Evolutionary conservation across 1,284 basidiomycete species (phyloP).

Genomic region (Boletellus sp.): DNA sequence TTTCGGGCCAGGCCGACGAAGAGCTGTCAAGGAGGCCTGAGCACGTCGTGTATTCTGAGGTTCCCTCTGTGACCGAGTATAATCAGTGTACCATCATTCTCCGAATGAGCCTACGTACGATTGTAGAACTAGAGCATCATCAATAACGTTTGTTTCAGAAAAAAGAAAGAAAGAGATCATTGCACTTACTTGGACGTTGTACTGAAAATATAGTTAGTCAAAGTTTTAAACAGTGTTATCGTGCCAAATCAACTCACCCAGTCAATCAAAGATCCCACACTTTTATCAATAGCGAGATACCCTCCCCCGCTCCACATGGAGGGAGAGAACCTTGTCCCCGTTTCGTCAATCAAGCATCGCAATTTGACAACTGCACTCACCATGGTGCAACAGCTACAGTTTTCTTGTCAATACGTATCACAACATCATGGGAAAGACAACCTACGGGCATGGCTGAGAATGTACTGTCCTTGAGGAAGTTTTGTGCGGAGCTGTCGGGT

Average conservation of each 20-base stretch:
- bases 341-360: neutral
- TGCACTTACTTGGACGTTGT: slow-evolving; percentile 42
- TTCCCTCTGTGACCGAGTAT: slow-evolving; percentile 37
- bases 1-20: slow-evolving; percentile 40
- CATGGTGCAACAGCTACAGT: slow-evolving; percentile 28
- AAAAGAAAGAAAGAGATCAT: neutral
- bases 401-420: slow-evolving; percentile 4
- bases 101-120: slow-evolving; percentile 37
- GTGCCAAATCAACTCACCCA: slow-evolving; percentile 34
- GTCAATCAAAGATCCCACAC: slow-evolving; percentile 57
- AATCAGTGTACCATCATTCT: neutral
- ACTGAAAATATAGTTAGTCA: slow-evolving; percentile 24
- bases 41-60: slow-evolving; percentile 45
- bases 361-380: slow-evolving; percentile 9
- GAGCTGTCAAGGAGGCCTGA: slow-evolving; percentile 40
- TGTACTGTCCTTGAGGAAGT: slow-evolving; percentile 38
- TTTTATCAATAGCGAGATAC: slow-evolving; percentile 48
- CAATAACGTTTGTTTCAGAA: slow-evolving; percentile 3
- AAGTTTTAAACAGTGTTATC: neutral
- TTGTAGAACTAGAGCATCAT: slow-evolving; percentile 54
- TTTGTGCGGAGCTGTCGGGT: slow-evolving; percentile 37
- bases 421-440: neutral
- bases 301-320: slow-evolving; percentile 41
- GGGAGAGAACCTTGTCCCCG: slow-evolving; percentile 25
- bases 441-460: slow-evolving; percentile 40